Evolutionary conservation across 495 filamentous ascomycete species (phyloP).

Genomic region (Cryomyces antarcticus): DNA sequence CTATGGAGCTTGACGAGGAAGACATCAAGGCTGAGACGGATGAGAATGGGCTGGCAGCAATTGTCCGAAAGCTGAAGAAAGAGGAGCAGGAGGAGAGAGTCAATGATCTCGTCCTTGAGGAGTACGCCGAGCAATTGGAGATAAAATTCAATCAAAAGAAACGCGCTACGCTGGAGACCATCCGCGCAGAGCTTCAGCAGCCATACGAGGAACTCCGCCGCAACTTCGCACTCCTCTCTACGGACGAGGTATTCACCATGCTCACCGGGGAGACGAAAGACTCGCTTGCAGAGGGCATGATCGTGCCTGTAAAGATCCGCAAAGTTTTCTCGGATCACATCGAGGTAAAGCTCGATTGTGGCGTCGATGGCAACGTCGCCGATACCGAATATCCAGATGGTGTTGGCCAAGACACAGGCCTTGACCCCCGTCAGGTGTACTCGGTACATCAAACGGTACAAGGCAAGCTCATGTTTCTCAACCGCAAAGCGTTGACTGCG

Average conservation of each 20-base stretch:
- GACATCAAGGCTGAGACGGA: constrained; percentile 87
- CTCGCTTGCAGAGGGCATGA: constrained; percentile 68
- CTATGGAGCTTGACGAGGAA: constrained; percentile 87
- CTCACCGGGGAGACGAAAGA: constrained; percentile 83
- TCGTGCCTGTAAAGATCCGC: constrained; percentile 72
- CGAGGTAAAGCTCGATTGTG: constrained; percentile 81
- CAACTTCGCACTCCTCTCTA: constrained; percentile 45
- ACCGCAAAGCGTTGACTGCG: constrained; percentile 59
- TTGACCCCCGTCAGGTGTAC: constrained; percentile 33
- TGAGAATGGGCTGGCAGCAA: constrained; percentile 68
- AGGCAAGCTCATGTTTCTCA: constrained; percentile 69
- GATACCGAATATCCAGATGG: constrained; percentile 50
- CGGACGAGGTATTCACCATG: constrained; percentile 89
- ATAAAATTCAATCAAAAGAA: constrained; percentile 83
- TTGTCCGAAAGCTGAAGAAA: constrained; percentile 79
- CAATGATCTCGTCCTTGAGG: constrained; percentile 86
- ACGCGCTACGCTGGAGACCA: constrained; percentile 88
- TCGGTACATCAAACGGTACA: constrained; percentile 61
- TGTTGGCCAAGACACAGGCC: constrained; percentile 27
- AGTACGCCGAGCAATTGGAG: constrained; percentile 92
- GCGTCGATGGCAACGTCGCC: constrained; percentile 71
- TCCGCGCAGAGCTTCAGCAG: constrained; percentile 75
- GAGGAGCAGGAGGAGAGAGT: constrained; percentile 85
- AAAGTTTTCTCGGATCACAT: constrained; percentile 79
- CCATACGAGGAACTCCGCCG: constrained; percentile 89